Conservation (phyloP, 2,329 filamentous ascomycete species). For the Claviceps arundinis region DNA sequence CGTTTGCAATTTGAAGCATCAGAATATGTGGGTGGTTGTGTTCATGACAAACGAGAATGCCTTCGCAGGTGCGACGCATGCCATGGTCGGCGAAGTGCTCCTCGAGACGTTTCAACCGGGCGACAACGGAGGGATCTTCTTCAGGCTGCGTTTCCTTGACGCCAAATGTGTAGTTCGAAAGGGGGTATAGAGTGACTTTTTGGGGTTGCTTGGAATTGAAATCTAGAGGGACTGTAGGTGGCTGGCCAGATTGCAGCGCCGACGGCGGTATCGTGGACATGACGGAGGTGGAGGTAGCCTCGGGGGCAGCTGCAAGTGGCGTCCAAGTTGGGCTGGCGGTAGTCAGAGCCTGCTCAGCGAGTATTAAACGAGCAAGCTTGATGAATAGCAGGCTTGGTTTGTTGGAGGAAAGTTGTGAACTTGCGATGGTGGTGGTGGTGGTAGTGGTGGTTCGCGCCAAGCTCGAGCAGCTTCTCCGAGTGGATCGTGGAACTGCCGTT, state of each 20-base stretch:
- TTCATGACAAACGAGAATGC: slow-evolving; percentile 93
- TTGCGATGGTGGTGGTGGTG: background rate
- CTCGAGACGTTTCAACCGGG: slow-evolving; percentile 84
- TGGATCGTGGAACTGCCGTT: background rate
- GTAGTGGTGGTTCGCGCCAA: background rate
- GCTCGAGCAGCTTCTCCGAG: background rate
- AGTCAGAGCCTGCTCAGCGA: background rate
- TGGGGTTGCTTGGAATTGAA: slow-evolving; percentile 85
- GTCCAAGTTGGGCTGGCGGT: background rate
- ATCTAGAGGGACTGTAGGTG: slow-evolving; percentile 63
- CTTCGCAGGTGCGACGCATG: slow-evolving; percentile 95
- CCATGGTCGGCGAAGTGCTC: slow-evolving; percentile 86
- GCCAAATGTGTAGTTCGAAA: slow-evolving; percentile 98
- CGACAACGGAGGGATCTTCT: slow-evolving; percentile 90
- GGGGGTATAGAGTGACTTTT: slow-evolving; percentile 81
- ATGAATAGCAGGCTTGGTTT: background rate
- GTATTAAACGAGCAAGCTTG: background rate
- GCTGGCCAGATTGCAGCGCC: slow-evolving; percentile 63
- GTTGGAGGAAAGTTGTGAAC: background rate
- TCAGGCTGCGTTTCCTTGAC: slow-evolving; percentile 98
- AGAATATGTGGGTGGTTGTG: slow-evolving; percentile 98
- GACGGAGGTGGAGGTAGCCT: background rate
- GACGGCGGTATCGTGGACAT: slow-evolving; percentile 81
- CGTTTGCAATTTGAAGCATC: slow-evolving; percentile 98
- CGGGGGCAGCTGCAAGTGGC: background rate